These are phyloP conservation scores for Lyophyllum atratum DNA, from an alignment of 768 basidiomycete genomes.

Conservation along the genomic window DNA sequence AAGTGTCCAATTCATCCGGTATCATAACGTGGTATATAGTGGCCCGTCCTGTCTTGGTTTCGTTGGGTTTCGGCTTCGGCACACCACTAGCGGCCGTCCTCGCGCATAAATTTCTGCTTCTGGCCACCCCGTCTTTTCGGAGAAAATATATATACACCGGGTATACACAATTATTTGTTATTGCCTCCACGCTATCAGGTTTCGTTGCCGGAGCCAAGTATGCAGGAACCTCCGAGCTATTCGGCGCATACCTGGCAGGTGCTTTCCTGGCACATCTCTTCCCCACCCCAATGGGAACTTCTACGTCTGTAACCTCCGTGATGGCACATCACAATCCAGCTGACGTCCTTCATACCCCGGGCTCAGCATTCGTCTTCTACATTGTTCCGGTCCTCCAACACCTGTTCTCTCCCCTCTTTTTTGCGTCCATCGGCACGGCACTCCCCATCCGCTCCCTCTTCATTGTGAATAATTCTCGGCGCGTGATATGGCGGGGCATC, in stretches of 20 bases:
- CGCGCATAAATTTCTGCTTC: constrained; percentile 1
- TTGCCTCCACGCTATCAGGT: constrained; percentile 40
- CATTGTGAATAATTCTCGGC: constrained; percentile 37
- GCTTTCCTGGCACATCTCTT: constrained; percentile 38
- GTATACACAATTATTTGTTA: constrained; percentile 34
- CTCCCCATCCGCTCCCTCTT: constrained; percentile 49
- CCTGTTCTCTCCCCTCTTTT: constrained; percentile 64
- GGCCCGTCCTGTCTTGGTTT: constrained; percentile 56
- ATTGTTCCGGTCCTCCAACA: constrained; percentile 38
- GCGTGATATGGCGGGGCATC: constrained; percentile 53
- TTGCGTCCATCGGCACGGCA: constrained; percentile 62
- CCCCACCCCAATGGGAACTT: not conserved
- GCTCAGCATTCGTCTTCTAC: constrained; percentile 34
- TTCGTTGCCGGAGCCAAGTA: constrained; percentile 50
- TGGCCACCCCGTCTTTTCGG: not conserved
- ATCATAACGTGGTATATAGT: constrained; percentile 36
- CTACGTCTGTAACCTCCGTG: not conserved
- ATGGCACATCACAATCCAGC: not conserved
- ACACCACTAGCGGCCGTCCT: constrained; percentile 34
- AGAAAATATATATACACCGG: constrained; percentile 9
- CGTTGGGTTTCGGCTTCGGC: constrained; percentile 48
- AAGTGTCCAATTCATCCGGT: constrained; percentile 9
- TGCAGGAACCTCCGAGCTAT: constrained; percentile 59
- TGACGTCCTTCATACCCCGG: constrained; percentile 2
- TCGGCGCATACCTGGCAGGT: constrained; percentile 64